Evolutionary conservation across 257 asterid species (phyloP), one percentile per base, ranked within the genome.

Genomic region (Ilex asprella): DNA sequence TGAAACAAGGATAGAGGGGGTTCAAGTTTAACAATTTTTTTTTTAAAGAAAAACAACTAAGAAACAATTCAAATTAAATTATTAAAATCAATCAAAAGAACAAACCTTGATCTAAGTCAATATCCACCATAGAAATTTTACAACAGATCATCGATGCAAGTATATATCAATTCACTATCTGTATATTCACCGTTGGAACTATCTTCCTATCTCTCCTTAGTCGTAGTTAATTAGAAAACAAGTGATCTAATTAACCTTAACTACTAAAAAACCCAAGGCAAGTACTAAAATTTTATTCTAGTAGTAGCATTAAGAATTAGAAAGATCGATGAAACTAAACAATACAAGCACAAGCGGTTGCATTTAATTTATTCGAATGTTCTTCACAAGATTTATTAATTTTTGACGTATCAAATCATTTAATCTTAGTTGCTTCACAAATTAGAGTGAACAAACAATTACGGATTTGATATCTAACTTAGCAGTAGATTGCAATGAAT

Each of bases 111-210:
- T n/a, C n/a, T n/a, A 55, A 55, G 59, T 55, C 59, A n/a, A 55
- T 9, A 55, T 16, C 30, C 32, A 16, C 31, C 12, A 16, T 29
- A 3, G 31, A 13, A 55, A 16, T 55, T 55, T 29, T 7, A 55
- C 59, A 55, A 29, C 32, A 3, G 31, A 16, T 16, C 59, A 10
- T 55, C 59, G 59, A 55, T 55, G 59, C 59, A 55, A 55, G 32
- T 9, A 16, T 55, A 55, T 50, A 55, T 21, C 31, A 55, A n/a
- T 55, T 55, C 30, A 16, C 6, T 7, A 4, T 16, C 5, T 21
- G 32, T 7, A 55, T 55, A 29, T 55, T 55, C 59, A 55, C 16
- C 32, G 31, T 21, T 55, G 32, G 31, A 55, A 29, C 10, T 29
- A 55, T 55, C n/a, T 55, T 55, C 3, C 59, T n/a, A n/a, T 16